A percentile compares a stretch with the other conserved stretches of the same genome.
Evolutionary conservation across 2,329 filamentous ascomycete species (phyloP).

Genomic region (Colletotrichum nymphaeae): DNA sequence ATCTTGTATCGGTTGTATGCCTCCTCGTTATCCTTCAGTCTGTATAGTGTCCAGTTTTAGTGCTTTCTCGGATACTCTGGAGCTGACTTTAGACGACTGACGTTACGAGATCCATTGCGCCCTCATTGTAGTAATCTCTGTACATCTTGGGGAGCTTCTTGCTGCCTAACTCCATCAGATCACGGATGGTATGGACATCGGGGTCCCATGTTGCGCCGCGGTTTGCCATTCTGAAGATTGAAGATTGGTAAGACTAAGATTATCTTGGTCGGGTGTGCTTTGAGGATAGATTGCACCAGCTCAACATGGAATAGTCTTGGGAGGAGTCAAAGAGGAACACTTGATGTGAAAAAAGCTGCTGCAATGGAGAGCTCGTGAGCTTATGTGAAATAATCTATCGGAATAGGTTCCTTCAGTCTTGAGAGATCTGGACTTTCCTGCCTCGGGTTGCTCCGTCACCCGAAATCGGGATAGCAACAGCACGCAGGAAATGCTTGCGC

Average conservation of each 20-base stretch:
- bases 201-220: slow-evolving; percentile 30
- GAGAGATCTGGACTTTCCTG: background rate
- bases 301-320: too few species aligned
- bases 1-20: slow-evolving; percentile 64
- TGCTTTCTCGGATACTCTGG: slow-evolving; percentile 25
- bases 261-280: too few species aligned
- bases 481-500: too few species aligned
- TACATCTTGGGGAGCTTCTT: slow-evolving; percentile 52
- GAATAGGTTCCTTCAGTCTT: background rate
- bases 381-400: background rate
- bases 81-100: slow-evolving; percentile 26
- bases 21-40: slow-evolving; percentile 61
- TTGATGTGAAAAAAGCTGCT: too few species aligned
- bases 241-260: too few species aligned
- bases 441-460: background rate
- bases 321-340: too few species aligned
- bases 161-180: slow-evolving; percentile 53
- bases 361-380: background rate
- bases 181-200: slow-evolving; percentile 38
- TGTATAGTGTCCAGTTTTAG: background rate
- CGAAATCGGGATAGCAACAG: background rate
- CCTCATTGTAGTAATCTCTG: slow-evolving; percentile 67
- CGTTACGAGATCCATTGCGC: slow-evolving; percentile 65
- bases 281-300: background rate
- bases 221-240: slow-evolving; percentile 15